Evolutionary conservation across 768 basidiomycete genomes (phyloP).

Genomic region (Baorangia bicolor): DNA sequence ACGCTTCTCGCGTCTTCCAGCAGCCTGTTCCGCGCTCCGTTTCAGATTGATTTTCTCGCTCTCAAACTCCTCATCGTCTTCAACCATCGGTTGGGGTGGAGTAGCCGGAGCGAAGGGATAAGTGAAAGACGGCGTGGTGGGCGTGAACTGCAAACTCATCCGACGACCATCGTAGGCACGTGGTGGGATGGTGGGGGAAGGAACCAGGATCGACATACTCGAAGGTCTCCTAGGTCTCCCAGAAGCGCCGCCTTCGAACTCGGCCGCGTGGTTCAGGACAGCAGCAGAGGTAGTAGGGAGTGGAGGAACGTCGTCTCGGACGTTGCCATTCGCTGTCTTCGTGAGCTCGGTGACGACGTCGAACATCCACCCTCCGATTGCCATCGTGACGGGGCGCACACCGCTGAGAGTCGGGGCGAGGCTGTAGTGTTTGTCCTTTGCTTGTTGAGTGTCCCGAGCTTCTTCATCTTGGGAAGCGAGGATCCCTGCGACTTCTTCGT

Average conservation of each 20-base stretch:
- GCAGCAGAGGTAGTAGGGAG: conserved; percentile 17
- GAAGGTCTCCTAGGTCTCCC: conserved; percentile 24
- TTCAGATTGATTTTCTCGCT: conserved; percentile 45
- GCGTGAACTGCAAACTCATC: conserved; percentile 67
- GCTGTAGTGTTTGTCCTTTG: conserved; percentile 42
- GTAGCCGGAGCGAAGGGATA: conserved; percentile 14
- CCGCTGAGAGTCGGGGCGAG: conserved; percentile 34
- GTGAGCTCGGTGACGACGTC: conserved; percentile 73
- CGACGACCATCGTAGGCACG: conserved; percentile 29
- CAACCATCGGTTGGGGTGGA: conserved; percentile 23
- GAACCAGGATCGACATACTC: conserved; percentile 40
- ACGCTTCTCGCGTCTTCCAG: conserved; percentile 34
- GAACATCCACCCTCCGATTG: conserved; percentile 80
- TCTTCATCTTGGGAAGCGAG: conserved; percentile 47
- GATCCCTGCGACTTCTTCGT: conserved; percentile 45
- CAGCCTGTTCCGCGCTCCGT: conserved; percentile 40
- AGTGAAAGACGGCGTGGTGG: conserved; percentile 46
- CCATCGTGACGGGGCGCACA: conserved; percentile 51
- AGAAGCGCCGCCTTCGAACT: conserved; percentile 23
- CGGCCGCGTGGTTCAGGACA: conserved; percentile 21
- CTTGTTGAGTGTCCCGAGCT: conserved; percentile 23
- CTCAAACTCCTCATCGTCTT: conserved; percentile 42
- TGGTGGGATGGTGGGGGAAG: conserved; percentile 29
- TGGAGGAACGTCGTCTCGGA: conserved; percentile 9
- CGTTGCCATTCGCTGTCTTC: conserved; percentile 17